Evolutionary conservation across 352 stramenopile species (phyloP), one percentile per base, ranked within the genome.

Genomic region (Globisporangium emineosum): DNA sequence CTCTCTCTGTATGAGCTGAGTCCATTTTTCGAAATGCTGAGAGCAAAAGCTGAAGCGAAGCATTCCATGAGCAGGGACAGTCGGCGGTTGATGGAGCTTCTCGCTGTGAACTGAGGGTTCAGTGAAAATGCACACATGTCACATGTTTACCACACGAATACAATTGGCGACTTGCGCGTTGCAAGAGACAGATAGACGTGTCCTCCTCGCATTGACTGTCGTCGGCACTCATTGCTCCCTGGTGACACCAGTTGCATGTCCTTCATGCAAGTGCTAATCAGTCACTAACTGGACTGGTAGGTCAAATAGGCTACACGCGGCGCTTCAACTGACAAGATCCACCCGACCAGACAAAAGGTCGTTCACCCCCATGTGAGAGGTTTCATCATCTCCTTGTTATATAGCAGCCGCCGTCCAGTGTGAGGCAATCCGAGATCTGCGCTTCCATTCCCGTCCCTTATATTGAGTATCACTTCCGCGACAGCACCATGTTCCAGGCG

Each of bases 401-500:
- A n/a, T n/a, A n/a, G n/a, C n/a, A n/a, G n/a, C n/a, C n/a, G n/a
- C n/a, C n/a, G n/a, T n/a, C n/a, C n/a, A n/a, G n/a, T n/a, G n/a
- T 23, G 40, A 9, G n/a, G 40, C 40, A 47, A 6, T 23, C 10
- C 40, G 40, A 23, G 17, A 47, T 47, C 40, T 47, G 8, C 17
- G 17, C 40, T 21, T 47, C 17, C 10, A 42, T 9, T 21, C 10
- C 17, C 40, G n/a, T n/a, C n/a, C n/a, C n/a, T n/a, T n/a, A n/a
- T n/a, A n/a, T n/a, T n/a, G n/a, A n/a, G n/a, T n/a, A n/a, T n/a
- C n/a, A n/a, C n/a, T n/a, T n/a, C n/a, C n/a, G n/a, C n/a, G n/a
- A n/a, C n/a, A n/a, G n/a, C n/a, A 21, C 51, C 42, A 89, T 89
- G 81, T 89, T 86, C 65, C 83, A 91, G 67, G 64, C 77, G 29